phyloP scores from a whole-genome alignment of 1,284 basidiomycete genomes.

The Bjerkandera adusta region DNA sequence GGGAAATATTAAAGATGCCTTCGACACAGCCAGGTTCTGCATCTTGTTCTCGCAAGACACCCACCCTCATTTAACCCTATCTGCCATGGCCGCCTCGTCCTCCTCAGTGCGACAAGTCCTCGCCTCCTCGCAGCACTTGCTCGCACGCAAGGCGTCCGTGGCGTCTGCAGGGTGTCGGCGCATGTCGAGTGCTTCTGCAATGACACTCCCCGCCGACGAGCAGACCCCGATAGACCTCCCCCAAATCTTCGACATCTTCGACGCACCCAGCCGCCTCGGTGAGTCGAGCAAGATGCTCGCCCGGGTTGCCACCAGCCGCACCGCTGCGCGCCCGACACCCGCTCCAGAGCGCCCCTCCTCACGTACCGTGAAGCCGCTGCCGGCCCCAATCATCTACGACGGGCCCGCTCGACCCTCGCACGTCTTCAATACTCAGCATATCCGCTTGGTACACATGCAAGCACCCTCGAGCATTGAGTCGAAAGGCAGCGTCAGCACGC shows the following conservation, averaged over 20 bases:
- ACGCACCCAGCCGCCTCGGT: constrained; percentile 27
- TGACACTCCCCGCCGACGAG: constrained; percentile 7
- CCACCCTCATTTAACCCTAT: background rate
- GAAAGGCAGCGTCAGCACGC: background rate
- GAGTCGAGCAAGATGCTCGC: constrained; percentile 26
- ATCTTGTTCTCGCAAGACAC: constrained; percentile 4
- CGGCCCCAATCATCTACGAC: constrained; percentile 26
- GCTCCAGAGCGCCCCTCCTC: constrained; percentile 2
- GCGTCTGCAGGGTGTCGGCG: constrained; percentile 3
- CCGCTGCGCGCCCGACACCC: constrained; percentile 9
- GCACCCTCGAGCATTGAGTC: background rate
- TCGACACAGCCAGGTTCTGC: background rate
- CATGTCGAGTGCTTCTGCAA: constrained; percentile 10
- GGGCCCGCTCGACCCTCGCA: constrained; percentile 24
- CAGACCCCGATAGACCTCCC: constrained; percentile 17
- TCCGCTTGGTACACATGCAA: constrained; percentile 10
- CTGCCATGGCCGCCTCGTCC: constrained; percentile 9
- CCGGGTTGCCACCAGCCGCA: constrained; percentile 14
- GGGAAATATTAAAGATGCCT: constrained; percentile 6
- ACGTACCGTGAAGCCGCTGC: constrained; percentile 19
- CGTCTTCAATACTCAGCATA: constrained; percentile 1
- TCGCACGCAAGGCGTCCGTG: background rate
- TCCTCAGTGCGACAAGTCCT: constrained; percentile 12
- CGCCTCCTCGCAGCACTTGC: constrained; percentile 5
- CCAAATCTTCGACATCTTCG: constrained; percentile 30